Conservation (phyloP, 1,139 yeast genomes). For the Hanseniaspora gamundiae region DNA sequence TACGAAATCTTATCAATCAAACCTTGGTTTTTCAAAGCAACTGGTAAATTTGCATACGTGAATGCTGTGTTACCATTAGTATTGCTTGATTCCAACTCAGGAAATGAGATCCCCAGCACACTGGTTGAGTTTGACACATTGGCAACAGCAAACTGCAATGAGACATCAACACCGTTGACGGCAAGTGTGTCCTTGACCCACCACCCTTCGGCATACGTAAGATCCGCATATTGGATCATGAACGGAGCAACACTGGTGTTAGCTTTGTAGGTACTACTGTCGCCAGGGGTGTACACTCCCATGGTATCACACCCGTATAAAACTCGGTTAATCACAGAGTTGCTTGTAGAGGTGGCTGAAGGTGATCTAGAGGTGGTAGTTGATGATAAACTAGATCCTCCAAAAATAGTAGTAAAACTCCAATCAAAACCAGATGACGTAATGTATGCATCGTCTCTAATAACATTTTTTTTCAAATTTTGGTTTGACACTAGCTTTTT, state of each 20-base stretch:
- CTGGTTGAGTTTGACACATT: constrained; percentile 10
- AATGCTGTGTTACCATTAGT: constrained; percentile 13
- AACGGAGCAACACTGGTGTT: constrained; percentile 29
- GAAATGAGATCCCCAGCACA: constrained; percentile 10
- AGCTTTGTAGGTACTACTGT: constrained; percentile 32
- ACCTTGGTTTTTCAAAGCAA: constrained; percentile 39
- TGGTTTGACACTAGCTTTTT: neutral
- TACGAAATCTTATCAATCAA: constrained; percentile 39
- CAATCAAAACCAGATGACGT: no score
- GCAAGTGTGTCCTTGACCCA: constrained; percentile 10
- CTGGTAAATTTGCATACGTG: constrained; percentile 35
- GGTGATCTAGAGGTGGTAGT: no score
- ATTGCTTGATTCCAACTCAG: constrained; percentile 8
- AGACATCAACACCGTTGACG: constrained; percentile 7
- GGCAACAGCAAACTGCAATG: constrained; percentile 10
- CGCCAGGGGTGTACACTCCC: constrained; percentile 9
- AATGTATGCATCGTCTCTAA: no score
- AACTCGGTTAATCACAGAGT: no score
- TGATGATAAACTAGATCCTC: constrained; percentile 2
- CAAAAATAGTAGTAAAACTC: no score
- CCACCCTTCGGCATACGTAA: constrained; percentile 9
- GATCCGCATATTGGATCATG: constrained; percentile 9
- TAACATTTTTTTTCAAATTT: no score
- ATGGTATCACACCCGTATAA: constrained; percentile 4
- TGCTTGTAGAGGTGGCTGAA: no score